These are phyloP conservation scores for Fusarium sp. DNA, from an alignment of 2,329 filamentous ascomycete genomes.

Conservation along the genomic window DNA sequence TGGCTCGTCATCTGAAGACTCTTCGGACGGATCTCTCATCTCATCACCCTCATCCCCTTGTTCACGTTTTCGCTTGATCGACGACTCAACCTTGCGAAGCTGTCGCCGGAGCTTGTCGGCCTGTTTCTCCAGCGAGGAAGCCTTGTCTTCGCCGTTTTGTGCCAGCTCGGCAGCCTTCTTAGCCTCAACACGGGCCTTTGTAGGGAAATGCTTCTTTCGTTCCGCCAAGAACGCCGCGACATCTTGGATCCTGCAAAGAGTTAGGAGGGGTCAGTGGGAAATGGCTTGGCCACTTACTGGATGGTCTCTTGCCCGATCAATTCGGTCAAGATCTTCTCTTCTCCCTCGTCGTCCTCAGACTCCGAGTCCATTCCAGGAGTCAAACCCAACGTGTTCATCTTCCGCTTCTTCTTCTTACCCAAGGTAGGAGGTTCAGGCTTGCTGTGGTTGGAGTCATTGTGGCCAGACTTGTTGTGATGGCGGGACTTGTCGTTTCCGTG, in stretches of 20 bases:
- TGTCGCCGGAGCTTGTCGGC: slow-evolving; percentile 73
- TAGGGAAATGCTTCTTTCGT: slow-evolving; percentile 83
- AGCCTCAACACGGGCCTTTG: slow-evolving; percentile 74
- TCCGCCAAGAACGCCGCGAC: slow-evolving; percentile 85
- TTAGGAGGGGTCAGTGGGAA: slow-evolving; percentile 16
- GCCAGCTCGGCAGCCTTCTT: slow-evolving; percentile 66
- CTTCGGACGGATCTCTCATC: slow-evolving; percentile 66
- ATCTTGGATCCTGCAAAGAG: slow-evolving; percentile 68
- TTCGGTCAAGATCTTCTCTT: slow-evolving; percentile 75
- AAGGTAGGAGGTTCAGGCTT: slow-evolving; percentile 58
- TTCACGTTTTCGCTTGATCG: slow-evolving; percentile 76
- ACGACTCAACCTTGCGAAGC: slow-evolving; percentile 77
- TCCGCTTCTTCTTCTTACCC: slow-evolving; percentile 77
- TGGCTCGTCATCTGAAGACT: slow-evolving; percentile 69
- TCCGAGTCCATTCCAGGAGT: slow-evolving; percentile 74
- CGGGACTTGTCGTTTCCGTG: slow-evolving; percentile 59
- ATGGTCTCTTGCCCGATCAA: slow-evolving; percentile 67
- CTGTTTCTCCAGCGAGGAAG: slow-evolving; percentile 68
- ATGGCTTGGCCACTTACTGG: slow-evolving; percentile 58
- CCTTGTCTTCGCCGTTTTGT: slow-evolving; percentile 68
- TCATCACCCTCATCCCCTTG: slow-evolving; percentile 76
- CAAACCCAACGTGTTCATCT: slow-evolving; percentile 78
- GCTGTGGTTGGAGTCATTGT: slow-evolving; percentile 46
- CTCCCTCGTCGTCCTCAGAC: slow-evolving; percentile 74
- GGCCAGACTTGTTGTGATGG: slow-evolving; percentile 54